Evolutionary conservation across 2,329 filamentous ascomycete genomes (phyloP).

Genomic region (Didymella pomorum): DNA sequence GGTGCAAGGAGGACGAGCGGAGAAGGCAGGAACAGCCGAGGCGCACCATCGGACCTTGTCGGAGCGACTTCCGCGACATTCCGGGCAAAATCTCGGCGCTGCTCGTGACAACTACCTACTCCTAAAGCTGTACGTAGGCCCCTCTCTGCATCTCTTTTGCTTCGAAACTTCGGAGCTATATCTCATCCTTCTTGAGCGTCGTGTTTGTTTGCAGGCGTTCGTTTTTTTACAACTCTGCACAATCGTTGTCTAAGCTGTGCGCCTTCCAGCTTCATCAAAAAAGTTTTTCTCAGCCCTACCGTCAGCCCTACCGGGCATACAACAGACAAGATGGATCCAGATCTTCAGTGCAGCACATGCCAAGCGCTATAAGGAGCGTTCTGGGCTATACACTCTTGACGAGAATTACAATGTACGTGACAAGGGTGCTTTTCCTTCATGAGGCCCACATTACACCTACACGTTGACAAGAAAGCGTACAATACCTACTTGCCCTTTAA

Average conservation of each 20-base stretch:
- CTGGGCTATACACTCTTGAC: conserved; percentile 17
- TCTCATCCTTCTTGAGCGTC: conserved; percentile 1
- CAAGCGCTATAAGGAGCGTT: conserved; percentile 26
- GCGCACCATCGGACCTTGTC: conserved; percentile 15
- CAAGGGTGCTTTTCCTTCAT: conserved; percentile 9
- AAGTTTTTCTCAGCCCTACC: conserved; percentile 14
- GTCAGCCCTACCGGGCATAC: conserved; percentile 2
- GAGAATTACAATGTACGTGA: conserved; percentile 26
- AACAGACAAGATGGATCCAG: conserved; percentile 31
- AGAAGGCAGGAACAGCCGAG: conserved; percentile 9
- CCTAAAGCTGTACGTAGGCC: conserved; percentile 13
- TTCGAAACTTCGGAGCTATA: conserved; percentile 5
- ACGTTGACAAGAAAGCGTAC: not conserved
- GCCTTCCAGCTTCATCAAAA: conserved; percentile 5
- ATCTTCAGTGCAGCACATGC: conserved; percentile 22
- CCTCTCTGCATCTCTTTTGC: conserved; percentile 14
- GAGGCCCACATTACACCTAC: not conserved
- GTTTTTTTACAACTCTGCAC: not conserved
- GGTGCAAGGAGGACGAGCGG: conserved; percentile 7
- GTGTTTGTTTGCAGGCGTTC: not conserved
- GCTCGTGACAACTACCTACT: conserved; percentile 15
- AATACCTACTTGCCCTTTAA: not conserved
- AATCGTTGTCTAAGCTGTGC: conserved; percentile 1
- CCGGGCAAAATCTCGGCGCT: conserved; percentile 18
- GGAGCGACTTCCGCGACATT: conserved; percentile 18